phyloP scores from a whole-genome alignment of 2,329 filamentous ascomycete genomes.

The Aspergillus sergii region DNA sequence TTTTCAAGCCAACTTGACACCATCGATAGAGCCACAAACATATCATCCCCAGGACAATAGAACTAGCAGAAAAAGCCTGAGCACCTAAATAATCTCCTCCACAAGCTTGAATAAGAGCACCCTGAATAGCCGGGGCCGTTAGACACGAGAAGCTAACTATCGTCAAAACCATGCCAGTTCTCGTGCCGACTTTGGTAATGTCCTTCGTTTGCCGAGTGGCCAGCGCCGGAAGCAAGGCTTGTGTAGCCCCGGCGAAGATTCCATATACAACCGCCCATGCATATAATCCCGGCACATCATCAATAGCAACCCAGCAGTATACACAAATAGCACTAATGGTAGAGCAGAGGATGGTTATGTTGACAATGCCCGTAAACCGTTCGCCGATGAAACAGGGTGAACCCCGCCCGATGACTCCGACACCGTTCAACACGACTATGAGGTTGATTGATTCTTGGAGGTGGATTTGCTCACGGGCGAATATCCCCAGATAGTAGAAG shows the following conservation, averaged over 20 bases:
- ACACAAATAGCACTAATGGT: conserved; percentile 52
- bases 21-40: no score
- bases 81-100: background rate
- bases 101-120: conserved; percentile 14
- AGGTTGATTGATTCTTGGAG: conserved; percentile 57
- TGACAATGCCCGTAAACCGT: conserved; percentile 56
- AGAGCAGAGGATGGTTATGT: conserved; percentile 57
- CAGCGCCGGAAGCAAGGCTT: conserved; percentile 17
- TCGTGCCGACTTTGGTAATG: conserved; percentile 9
- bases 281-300: conserved; percentile 39
- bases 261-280: conserved; percentile 49
- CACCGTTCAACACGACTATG: conserved; percentile 60
- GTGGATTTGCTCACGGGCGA: conserved; percentile 45
- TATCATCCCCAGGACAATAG: no score
- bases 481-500: conserved; percentile 62
- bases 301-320: conserved; percentile 60
- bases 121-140: conserved; percentile 18
- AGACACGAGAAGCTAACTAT: conserved; percentile 17
- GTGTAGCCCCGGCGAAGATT: conserved; percentile 26
- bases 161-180: conserved; percentile 19
- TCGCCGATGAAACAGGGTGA: conserved; percentile 59
- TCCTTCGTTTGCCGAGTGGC: conserved; percentile 7
- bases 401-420: conserved; percentile 59
- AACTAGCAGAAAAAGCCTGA: no score
- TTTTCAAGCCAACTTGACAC: no score